phyloP scores from a whole-genome alignment of 805 yeast species.

The Starmerella scarabaei region DNA sequence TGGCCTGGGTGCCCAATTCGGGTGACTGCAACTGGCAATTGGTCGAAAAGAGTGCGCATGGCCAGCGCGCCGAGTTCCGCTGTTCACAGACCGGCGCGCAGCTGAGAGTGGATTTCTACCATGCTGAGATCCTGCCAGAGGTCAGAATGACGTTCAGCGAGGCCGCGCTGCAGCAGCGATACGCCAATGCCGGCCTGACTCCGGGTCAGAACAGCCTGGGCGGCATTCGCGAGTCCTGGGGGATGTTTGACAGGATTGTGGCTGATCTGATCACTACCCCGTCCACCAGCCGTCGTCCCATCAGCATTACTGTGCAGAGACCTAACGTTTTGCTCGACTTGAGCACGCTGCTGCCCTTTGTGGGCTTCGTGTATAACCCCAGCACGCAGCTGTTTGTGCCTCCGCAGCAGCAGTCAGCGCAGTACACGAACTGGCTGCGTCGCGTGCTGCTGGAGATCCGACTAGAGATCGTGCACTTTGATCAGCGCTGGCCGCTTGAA shows the following conservation, averaged over 20 bases:
- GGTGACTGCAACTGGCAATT: conserved; percentile 14
- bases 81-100: conserved; percentile 19
- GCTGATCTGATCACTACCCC: conserved; percentile 6
- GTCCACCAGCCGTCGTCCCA: conserved; percentile 3
- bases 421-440: conserved; percentile 4
- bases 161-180: conserved; percentile 26
- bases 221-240: conserved; percentile 4
- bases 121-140: conserved; percentile 31
- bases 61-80: conserved; percentile 8
- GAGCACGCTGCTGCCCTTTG: conserved; percentile 17
- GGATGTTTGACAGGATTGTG: conserved; percentile 8
- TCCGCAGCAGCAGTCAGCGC: conserved; percentile 2
- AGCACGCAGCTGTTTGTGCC: conserved; percentile 11
- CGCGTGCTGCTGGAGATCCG: conserved; percentile 10
- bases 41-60: neutral
- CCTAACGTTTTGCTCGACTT: conserved; percentile 9
- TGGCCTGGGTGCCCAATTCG: neutral
- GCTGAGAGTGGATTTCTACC: conserved; percentile 16
- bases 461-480: conserved; percentile 2
- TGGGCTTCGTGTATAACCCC: conserved; percentile 18
- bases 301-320: conserved; percentile 2
- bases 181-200: conserved; percentile 25
- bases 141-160: conserved; percentile 39
- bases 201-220: neutral
- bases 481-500: conserved; percentile 2